A percentile compares a stretch with the other conserved stretches of the same genome.
These are phyloP conservation scores for Cichorium intybus DNA, from an alignment of 140 eudicot genomes.

Conservation along the genomic window DNA sequence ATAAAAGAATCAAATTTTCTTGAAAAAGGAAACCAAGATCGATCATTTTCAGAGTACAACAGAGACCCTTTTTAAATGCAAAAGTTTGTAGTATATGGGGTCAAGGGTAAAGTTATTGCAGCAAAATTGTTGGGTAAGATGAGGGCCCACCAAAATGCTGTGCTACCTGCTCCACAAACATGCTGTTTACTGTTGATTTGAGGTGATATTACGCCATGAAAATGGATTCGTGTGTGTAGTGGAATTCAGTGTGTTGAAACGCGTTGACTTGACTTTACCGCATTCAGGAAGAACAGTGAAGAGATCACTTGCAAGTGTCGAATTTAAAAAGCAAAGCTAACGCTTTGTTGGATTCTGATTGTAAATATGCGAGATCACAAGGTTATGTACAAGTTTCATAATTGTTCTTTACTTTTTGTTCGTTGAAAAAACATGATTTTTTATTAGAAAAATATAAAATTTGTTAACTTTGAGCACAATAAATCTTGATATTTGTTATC, in stretches of 20 bases:
- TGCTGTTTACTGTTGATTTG: neutral
- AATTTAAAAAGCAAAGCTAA: neutral
- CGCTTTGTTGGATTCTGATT: slow-evolving; percentile 2
- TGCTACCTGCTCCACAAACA: slow-evolving; percentile 16
- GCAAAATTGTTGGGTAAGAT: slow-evolving; percentile 9
- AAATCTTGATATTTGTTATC: too few relatives aligned
- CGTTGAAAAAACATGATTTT: too few relatives aligned
- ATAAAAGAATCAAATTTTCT: neutral
- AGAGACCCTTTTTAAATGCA: neutral
- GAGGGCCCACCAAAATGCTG: slow-evolving; percentile 16
- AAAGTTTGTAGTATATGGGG: neutral
- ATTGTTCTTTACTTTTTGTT: neutral
- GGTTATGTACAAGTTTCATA: neutral
- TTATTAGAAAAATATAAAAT: too few relatives aligned
- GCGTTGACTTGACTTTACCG: slow-evolving; percentile 23
- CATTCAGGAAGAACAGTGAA: slow-evolving; percentile 9
- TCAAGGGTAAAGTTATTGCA: neutral
- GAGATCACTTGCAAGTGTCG: slow-evolving; percentile 21
- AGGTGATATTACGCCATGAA: slow-evolving; percentile 2
- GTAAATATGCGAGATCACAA: neutral
- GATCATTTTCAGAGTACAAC: neutral
- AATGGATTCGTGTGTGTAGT: neutral
- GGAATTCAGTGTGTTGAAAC: slow-evolving; percentile 4
- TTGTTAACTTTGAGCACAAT: too few relatives aligned
- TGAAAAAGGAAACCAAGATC: neutral